Evolutionary conservation across 768 basidiomycete species (phyloP), one percentile per base, ranked within the genome.

Genomic region (Tubosaeta sp.): DNA sequence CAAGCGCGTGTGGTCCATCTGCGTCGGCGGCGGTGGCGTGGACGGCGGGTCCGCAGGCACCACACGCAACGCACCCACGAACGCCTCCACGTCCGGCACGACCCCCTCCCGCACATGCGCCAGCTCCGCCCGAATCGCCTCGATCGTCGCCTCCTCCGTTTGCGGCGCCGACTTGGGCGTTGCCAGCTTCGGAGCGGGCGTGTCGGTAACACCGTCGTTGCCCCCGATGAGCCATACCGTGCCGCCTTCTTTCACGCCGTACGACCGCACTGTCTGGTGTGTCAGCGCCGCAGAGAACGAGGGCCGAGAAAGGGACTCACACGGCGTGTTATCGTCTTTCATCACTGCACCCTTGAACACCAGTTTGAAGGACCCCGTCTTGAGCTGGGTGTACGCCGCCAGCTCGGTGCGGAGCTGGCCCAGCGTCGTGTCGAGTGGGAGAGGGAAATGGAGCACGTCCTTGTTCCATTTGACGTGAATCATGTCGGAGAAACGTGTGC

Each of bases 261-360:
- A 95, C 2, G 86, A 75, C 12, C 91, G 84, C 57, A 95, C 84
- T 85, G 59, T 27, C 10, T 45, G 6, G 29, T 29, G 29, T 29
- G 29, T 22, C 22, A 29, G 29, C 29, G 29, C 29, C 29, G 9
- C 29, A 6, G 29, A 29, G n/a, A 46, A 43, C 22, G 44, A 29
- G 44, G 14, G 53, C 37, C 65, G 38, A 17, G 44, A 19, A 38
- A 29, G 38, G 11, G 46, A 79, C 72, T 58, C 56, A 88, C 85
- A 71, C 43, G 85, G 79, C 8, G 82, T 79, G 52, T 72, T 65
- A 65, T 93, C 85, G 65, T 95, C 91, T 59, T 85, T 87, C 80
- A 97, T 87, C 68, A 97, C 81, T 2, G 91, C 93, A 35, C 95
- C 95, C 43, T 87, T 82, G 72, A 88, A 85, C 57, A 98, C 83